Conservation (phyloP, 192 early-diverging fungal species). For the Coemansia sp. region DNA sequence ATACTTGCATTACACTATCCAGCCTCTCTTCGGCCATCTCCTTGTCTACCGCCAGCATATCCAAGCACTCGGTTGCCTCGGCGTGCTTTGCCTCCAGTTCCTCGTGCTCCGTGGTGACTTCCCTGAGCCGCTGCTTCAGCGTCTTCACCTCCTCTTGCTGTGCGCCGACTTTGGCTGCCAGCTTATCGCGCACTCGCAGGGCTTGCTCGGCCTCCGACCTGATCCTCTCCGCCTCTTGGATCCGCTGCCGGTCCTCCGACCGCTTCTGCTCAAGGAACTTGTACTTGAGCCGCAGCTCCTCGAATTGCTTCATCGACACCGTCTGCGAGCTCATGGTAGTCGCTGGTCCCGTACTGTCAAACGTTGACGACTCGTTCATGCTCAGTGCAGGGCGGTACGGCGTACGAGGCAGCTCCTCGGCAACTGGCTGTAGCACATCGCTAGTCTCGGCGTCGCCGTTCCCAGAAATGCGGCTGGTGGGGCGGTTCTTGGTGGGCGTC, state of each 20-base stretch:
- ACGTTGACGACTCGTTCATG: slow-evolving; percentile 46
- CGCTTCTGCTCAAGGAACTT: slow-evolving; percentile 80
- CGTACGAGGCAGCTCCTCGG: slow-evolving; percentile 28
- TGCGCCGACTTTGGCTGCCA: slow-evolving; percentile 69
- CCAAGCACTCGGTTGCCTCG: slow-evolving; percentile 78
- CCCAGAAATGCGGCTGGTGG: neutral
- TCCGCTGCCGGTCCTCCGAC: slow-evolving; percentile 74
- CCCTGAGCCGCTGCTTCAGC: slow-evolving; percentile 63
- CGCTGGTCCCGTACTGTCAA: slow-evolving; percentile 12
- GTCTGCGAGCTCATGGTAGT: slow-evolving; percentile 28
- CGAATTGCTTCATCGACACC: slow-evolving; percentile 73
- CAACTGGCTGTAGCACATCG: neutral
- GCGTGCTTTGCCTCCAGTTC: slow-evolving; percentile 67
- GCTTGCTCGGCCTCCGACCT: slow-evolving; percentile 76
- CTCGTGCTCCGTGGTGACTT: slow-evolving; percentile 65
- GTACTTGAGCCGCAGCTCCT: slow-evolving; percentile 80
- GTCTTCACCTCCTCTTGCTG: slow-evolving; percentile 77
- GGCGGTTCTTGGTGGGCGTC: slow-evolving; percentile 13
- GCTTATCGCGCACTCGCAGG: slow-evolving; percentile 65
- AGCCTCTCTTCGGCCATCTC: slow-evolving; percentile 90
- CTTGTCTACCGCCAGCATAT: slow-evolving; percentile 87
- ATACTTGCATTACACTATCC: slow-evolving; percentile 77
- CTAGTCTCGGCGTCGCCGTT: neutral
- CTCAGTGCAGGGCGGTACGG: slow-evolving; percentile 43
- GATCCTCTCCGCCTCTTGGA: slow-evolving; percentile 73